Evolutionary conservation across 495 filamentous ascomycete genomes (phyloP).

Genomic region (Haplographium delicatum): DNA sequence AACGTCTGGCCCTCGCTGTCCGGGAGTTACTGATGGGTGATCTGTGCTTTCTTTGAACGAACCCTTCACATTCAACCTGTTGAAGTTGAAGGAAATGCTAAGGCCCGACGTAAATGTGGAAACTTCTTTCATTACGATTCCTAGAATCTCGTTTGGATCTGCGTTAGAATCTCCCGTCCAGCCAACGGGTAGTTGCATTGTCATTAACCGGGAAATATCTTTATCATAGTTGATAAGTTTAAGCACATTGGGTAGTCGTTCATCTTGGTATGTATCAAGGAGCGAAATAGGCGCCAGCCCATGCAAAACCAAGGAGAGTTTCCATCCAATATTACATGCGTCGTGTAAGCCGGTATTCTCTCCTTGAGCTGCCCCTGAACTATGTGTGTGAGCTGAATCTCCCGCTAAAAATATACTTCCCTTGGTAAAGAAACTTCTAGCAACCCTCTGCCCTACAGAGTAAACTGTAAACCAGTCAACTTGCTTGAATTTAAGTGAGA

Average conservation of each 20-base stretch:
- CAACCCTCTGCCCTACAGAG: conserved; percentile 48
- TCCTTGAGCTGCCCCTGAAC: conserved; percentile 43
- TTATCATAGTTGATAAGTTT: conserved; percentile 42
- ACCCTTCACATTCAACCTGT: conserved; percentile 28
- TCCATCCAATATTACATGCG: conserved; percentile 48
- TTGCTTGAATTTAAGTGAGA: conserved; percentile 36
- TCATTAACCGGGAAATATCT: conserved; percentile 30
- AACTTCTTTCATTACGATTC: conserved; percentile 34
- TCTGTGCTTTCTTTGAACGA: conserved; percentile 14
- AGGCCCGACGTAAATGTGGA: conserved; percentile 39
- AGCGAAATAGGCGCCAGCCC: conserved; percentile 30
- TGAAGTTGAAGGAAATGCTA: conserved; percentile 35
- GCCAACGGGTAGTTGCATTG: conserved; percentile 34
- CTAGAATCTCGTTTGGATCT: conserved; percentile 40
- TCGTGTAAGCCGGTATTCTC: conserved; percentile 52
- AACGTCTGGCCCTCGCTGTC: conserved; percentile 39
- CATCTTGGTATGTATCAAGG: conserved; percentile 38
- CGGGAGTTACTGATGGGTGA: conserved; percentile 17
- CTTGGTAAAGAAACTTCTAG: conserved; percentile 35
- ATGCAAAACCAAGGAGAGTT: conserved; percentile 39
- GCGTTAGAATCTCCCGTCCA: conserved; percentile 38
- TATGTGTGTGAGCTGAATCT: conserved; percentile 49
- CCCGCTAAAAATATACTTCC: conserved; percentile 44
- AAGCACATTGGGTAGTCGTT: conserved; percentile 36
- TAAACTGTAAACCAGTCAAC: conserved; percentile 58